A percentile compares a stretch with the other conserved stretches of the same genome.
Evolutionary conservation across 2,329 filamentous ascomycete genomes (phyloP).

Genomic region (Talaromyces sp.): DNA sequence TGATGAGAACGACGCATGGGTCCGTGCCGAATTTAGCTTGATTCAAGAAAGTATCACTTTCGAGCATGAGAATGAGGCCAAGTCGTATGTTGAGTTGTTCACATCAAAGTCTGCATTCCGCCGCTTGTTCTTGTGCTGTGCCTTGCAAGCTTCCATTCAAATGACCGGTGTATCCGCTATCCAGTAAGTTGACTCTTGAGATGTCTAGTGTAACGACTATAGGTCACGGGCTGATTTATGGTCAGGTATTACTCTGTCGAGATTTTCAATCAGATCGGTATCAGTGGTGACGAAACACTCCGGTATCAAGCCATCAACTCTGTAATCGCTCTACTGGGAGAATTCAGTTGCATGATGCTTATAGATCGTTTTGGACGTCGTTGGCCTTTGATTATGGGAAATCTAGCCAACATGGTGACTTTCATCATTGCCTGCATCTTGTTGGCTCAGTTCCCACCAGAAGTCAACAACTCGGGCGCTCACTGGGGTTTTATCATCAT

Average conservation of each 20-base stretch:
- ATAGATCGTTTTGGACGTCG: constrained; percentile 70
- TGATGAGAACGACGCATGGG: constrained; percentile 65
- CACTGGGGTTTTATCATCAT: constrained; percentile 73
- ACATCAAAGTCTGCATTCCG: constrained; percentile 65
- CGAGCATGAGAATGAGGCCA: constrained; percentile 68
- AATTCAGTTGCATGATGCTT: constrained; percentile 64
- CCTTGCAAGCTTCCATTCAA: constrained; percentile 69
- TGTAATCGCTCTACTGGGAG: constrained; percentile 66
- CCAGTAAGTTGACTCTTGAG: constrained; percentile 44
- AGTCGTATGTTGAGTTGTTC: constrained; percentile 70
- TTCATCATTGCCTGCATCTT: constrained; percentile 41
- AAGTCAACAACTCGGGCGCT: constrained; percentile 52
- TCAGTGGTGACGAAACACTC: constrained; percentile 62
- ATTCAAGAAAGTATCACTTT: constrained; percentile 66
- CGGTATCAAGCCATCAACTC: constrained; percentile 75
- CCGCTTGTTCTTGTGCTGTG: constrained; percentile 66
- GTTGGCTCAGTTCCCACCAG: constrained; percentile 62
- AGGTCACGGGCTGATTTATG: background rate
- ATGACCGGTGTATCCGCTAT: constrained; percentile 76
- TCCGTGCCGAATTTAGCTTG: constrained; percentile 68
- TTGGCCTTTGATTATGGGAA: constrained; percentile 70
- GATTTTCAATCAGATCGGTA: constrained; percentile 70
- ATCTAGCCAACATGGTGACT: constrained; percentile 58
- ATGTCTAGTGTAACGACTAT: background rate
- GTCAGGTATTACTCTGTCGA: constrained; percentile 62